Conservation (phyloP, 352 stramenopile species). For the Phytophthora sp. region DNA sequence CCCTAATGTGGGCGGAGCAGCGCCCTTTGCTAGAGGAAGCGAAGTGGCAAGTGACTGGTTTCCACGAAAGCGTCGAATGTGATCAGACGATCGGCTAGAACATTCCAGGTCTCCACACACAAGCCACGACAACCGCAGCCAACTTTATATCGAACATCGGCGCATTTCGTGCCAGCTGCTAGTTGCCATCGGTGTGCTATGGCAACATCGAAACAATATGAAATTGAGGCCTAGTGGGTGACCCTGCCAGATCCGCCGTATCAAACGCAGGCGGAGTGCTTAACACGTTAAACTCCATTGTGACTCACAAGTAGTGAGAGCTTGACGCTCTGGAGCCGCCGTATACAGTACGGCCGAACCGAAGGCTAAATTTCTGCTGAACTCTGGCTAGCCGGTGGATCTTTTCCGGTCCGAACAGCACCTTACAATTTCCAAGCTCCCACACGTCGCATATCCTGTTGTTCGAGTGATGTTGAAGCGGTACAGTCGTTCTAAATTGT, state of each 20-base stretch:
- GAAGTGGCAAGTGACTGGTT: slow-evolving; percentile 9
- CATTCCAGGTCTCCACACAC: slow-evolving; percentile 32
- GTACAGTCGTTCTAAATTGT: slow-evolving; percentile 29
- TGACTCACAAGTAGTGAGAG: no score
- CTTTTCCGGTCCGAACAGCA: slow-evolving; percentile 25
- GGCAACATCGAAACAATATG: no score
- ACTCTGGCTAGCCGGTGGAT: slow-evolving; percentile 31
- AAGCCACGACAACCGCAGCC: slow-evolving; percentile 15
- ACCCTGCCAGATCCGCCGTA: no score
- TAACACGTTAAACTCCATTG: no score
- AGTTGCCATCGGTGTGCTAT: neutral
- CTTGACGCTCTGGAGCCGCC: no score
- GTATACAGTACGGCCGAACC: no score
- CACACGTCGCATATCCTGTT: slow-evolving; percentile 34
- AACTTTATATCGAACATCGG: slow-evolving; percentile 45
- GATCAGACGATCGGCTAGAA: slow-evolving; percentile 18
- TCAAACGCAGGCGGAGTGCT: no score
- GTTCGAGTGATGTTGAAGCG: slow-evolving; percentile 15
- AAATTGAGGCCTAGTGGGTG: no score
- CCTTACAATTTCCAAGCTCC: slow-evolving; percentile 5
- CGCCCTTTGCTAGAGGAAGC: neutral
- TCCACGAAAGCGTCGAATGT: slow-evolving; percentile 16
- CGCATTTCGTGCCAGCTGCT: slow-evolving; percentile 15
- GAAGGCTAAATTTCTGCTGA: slow-evolving; percentile 16
- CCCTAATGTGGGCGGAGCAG: slow-evolving; percentile 25